phyloP scores from a whole-genome alignment of 345 rosid species.

The Crucihimalaya himalaica region DNA sequence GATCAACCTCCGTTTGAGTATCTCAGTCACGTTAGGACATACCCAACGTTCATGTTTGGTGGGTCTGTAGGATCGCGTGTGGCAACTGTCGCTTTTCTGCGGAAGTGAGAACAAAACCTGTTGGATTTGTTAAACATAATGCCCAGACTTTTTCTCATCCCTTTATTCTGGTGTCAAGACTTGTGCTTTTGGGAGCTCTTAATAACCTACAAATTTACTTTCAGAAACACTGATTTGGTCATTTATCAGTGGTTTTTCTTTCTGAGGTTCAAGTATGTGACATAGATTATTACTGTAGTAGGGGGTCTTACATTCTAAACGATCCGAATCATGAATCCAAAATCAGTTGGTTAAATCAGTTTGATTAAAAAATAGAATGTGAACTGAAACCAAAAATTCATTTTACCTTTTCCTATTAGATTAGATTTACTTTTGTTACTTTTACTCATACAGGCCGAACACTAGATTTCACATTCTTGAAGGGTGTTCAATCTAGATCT shows the following conservation, averaged over 20 bases:
- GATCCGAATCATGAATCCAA: background rate
- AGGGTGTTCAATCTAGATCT: no score
- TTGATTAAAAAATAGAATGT: background rate
- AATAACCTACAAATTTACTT: constrained; percentile 3
- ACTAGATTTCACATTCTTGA: no score
- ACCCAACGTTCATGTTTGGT: constrained; percentile 89
- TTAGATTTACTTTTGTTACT: no score
- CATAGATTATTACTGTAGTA: no score
- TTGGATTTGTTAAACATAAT: constrained; percentile 16
- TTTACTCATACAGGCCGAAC: no score
- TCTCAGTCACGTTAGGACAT: constrained; percentile 75
- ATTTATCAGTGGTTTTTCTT: background rate
- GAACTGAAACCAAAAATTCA: background rate
- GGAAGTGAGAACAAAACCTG: constrained; percentile 46
- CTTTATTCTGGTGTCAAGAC: background rate
- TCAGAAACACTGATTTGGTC: constrained; percentile 12
- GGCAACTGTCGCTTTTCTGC: constrained; percentile 86
- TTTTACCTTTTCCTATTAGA: background rate
- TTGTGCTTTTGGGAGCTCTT: constrained; percentile 18
- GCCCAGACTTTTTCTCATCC: background rate
- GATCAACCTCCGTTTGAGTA: constrained; percentile 57
- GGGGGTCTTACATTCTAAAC: no score
- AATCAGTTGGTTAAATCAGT: background rate
- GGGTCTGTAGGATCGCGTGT: constrained; percentile 89
- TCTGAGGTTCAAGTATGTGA: background rate